Evolutionary conservation across 2,329 filamentous ascomycete genomes (phyloP).

Genomic region (Fusarium sarcochroum): DNA sequence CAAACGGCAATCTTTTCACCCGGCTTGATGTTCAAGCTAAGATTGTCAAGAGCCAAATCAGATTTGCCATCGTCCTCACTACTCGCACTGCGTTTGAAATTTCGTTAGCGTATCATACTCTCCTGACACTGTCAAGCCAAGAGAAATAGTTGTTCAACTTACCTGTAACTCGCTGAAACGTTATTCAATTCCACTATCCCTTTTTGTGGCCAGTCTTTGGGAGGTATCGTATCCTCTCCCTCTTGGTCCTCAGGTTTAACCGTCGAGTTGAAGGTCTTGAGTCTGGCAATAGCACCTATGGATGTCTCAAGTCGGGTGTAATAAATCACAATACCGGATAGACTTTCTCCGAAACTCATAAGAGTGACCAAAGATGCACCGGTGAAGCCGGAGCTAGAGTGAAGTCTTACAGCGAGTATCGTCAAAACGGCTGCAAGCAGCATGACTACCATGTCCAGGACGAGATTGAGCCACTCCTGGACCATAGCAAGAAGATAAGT

Average conservation of each 20-base stretch:
- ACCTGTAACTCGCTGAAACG: slow-evolving; percentile 52
- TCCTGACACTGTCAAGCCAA: too few relatives aligned
- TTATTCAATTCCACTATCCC: slow-evolving; percentile 50
- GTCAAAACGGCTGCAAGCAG: slow-evolving; percentile 63
- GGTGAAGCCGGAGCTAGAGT: slow-evolving; percentile 53
- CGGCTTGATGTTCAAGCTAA: slow-evolving; percentile 49
- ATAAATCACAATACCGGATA: slow-evolving; percentile 27
- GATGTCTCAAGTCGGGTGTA: slow-evolving; percentile 42
- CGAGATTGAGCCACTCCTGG: slow-evolving; percentile 69
- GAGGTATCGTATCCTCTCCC: slow-evolving; percentile 30
- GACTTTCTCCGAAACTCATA: slow-evolving; percentile 50
- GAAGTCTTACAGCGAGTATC: slow-evolving; percentile 59
- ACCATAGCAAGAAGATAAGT: slow-evolving; percentile 70
- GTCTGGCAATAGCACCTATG: slow-evolving; percentile 35
- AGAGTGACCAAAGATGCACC: slow-evolving; percentile 57
- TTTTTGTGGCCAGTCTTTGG: slow-evolving; percentile 49
- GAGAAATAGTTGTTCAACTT: not conserved
- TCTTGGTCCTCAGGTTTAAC: slow-evolving; percentile 42
- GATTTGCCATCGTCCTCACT: not conserved
- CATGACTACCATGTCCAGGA: slow-evolving; percentile 64
- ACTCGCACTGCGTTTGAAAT: not conserved
- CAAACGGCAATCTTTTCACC: slow-evolving; percentile 55
- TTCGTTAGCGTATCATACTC: too few relatives aligned
- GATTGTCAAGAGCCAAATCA: slow-evolving; percentile 44
- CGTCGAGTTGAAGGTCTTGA: slow-evolving; percentile 38